phyloP scores from a whole-genome alignment of 1,139 yeast species.

The Ashbya aceris region DNA sequence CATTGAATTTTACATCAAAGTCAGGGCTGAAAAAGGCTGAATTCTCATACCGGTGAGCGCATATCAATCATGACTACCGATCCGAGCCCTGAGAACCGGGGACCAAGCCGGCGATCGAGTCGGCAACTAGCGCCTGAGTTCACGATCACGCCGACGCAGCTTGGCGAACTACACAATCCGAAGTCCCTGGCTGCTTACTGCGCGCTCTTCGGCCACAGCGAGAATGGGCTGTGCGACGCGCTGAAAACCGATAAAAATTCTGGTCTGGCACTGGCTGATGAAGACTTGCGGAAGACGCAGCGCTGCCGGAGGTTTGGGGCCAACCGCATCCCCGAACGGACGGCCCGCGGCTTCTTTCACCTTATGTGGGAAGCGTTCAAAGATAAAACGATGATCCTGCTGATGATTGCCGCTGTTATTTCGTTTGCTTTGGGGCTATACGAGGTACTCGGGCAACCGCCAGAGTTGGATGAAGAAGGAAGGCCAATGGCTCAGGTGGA shows the following conservation, averaged over 20 bases:
- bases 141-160: constrained; percentile 21
- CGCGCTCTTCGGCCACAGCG: constrained; percentile 18
- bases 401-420: constrained; percentile 78
- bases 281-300: constrained; percentile 19
- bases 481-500: constrained; percentile 69
- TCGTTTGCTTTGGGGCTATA: constrained; percentile 87
- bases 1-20: no score
- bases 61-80: no score
- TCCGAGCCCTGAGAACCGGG: no score
- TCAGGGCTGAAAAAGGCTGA: no score
- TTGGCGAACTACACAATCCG: constrained; percentile 30
- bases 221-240: constrained; percentile 18
- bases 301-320: constrained; percentile 49
- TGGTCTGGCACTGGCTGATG: constrained; percentile 38
- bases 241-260: constrained; percentile 35
- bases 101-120: no score
- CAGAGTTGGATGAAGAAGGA: constrained; percentile 72
- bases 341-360: constrained; percentile 54
- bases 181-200: constrained; percentile 28
- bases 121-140: constrained; percentile 6
- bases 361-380: constrained; percentile 79
- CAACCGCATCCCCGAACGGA: constrained; percentile 62
- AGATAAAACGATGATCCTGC: constrained; percentile 79
- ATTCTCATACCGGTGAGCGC: no score
- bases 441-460: constrained; percentile 80